Evolutionary conservation across 2,329 filamentous ascomycete species (phyloP), one percentile per base, ranked within the genome.

Genomic region (Pseudonectria foliicola): DNA sequence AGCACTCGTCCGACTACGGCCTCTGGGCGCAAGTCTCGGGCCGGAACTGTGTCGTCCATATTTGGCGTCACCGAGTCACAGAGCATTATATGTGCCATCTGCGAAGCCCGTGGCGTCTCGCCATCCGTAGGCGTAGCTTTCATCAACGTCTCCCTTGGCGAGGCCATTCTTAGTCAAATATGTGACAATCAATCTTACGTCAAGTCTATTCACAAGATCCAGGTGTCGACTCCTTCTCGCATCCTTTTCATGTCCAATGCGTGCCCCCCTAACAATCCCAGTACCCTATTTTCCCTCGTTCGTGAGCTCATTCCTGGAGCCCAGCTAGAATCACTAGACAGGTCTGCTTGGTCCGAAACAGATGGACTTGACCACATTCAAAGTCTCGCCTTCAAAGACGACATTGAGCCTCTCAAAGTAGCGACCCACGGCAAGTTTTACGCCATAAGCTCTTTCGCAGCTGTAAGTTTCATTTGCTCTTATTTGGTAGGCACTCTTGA

Each of bases 141-240:
- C 53, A 70, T 95, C 53, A 93, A 96, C 52, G 69, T 93, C 3
- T 81, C 85, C 27, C 89, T 85, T 3, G 85, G 83, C 26, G 87
- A 95, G 60, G 85, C 79, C 12, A 77, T 88, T 18, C 71, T 96
- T 26, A 93, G 86, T 53, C 87, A 95, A 53, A 90, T 96, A 44
- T 88, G 83, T 53, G 90, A 96, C 58, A 93, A 82, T 37, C 88
- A 95, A 56, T 93, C 88, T 24, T 96, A 94, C 55, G 80, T 88
- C 38, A 82, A 81, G 53, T 94, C 88, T 0, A 69, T 94, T 21
- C 85, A 94, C 59, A 95, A 95, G 56, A 71, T 96, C 24, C 75
- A 77, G 34, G 78, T 95, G 15, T 84, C 86, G 48, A 76, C 82
- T 15, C 89, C 90, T 0, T 83, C 81, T 2, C 78, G 82, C 44